Conservation (phyloP, 1,139 yeast genomes). For the Scheffersomyces illinoinensis region DNA sequence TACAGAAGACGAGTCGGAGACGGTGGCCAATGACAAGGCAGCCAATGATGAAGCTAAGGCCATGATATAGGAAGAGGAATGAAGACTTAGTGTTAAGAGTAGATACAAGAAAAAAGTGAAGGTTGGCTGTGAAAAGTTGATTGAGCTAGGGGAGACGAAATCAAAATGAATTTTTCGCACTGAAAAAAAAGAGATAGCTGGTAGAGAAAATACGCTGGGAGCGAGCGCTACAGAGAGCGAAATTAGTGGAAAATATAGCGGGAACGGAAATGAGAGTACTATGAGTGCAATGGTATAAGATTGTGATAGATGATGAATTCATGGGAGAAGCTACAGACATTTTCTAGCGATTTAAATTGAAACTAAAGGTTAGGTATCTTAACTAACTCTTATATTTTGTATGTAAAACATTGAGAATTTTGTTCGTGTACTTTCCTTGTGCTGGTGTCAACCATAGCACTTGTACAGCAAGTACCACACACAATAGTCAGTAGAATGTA, state of each 20-base stretch:
- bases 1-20: constrained; percentile 39
- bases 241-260: background rate
- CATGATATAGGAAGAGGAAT: constrained; percentile 27
- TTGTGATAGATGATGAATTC: no score
- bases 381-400: no score
- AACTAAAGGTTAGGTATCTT: no score
- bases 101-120: background rate
- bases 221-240: background rate
- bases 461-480: background rate
- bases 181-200: background rate
- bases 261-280: background rate
- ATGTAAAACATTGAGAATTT: no score
- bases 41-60: constrained; percentile 63
- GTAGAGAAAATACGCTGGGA: background rate
- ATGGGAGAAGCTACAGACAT: no score
- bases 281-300: no score
- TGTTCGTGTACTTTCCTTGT: no score
- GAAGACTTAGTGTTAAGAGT: background rate
- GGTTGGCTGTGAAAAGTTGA: background rate
- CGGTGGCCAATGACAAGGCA: constrained; percentile 53
- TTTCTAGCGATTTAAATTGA: no score
- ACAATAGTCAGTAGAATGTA: background rate
- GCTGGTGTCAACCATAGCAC: background rate
- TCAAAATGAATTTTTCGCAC: background rate
- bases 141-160: background rate